Evolutionary conservation across 331 rosid genomes (phyloP).

Genomic region (Malus hybrid): DNA sequence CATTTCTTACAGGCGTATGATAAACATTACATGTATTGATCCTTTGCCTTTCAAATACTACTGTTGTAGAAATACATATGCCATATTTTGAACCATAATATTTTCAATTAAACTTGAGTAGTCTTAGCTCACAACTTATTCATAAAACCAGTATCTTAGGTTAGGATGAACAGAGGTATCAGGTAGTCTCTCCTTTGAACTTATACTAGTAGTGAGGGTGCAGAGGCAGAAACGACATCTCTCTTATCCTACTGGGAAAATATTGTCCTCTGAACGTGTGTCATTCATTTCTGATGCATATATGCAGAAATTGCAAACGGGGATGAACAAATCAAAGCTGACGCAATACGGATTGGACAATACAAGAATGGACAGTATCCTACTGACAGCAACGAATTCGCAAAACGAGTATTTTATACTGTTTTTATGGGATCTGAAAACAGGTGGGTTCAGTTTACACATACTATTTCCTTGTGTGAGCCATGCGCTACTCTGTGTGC

Average conservation of each 20-base stretch:
- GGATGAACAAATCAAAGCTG: conserved; percentile 86
- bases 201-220: not conserved
- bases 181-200: not conserved
- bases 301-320: conserved; percentile 76
- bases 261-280: not conserved
- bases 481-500: not conserved
- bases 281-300: conserved; percentile 13
- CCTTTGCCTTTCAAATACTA: not conserved
- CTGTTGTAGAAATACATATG: not conserved
- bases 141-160: not conserved
- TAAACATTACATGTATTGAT: not conserved
- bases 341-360: conserved; percentile 83
- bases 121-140: not conserved
- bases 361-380: conserved; percentile 82
- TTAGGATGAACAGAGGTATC: not conserved
- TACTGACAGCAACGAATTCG: conserved; percentile 81
- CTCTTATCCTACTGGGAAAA: not conserved
- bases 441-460: conserved; percentile 36
- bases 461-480: not conserved
- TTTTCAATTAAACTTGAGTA: not conserved
- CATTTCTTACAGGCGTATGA: conserved; percentile 2
- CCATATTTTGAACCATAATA: not conserved
- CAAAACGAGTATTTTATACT: conserved; percentile 77
- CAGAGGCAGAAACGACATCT: not conserved
- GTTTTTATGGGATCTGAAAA: conserved; percentile 97